Conservation (phyloP, 2,329 filamentous ascomycete species). For the Dichotomopilus funicola region DNA sequence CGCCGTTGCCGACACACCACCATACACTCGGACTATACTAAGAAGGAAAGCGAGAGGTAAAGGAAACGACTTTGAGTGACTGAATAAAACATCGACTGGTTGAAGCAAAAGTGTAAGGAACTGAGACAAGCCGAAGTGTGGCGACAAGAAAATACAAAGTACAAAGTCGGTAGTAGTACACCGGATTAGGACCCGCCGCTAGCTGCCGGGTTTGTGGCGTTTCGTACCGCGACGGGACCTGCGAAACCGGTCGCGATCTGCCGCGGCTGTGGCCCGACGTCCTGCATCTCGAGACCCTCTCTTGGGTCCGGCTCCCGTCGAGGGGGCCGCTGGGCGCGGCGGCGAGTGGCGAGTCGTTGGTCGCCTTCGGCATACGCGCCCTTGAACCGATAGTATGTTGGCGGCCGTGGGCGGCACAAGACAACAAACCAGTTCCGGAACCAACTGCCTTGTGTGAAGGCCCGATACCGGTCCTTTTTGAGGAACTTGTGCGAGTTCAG, state of each 20-base stretch:
- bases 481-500: constrained; percentile 93
- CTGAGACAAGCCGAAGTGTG: too few relatives aligned
- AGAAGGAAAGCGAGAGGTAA: background rate
- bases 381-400: constrained; percentile 88
- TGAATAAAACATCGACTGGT: too few relatives aligned
- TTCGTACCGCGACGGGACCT: constrained; percentile 43
- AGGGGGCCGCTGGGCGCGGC: constrained; percentile 36
- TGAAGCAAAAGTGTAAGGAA: too few relatives aligned
- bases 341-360: constrained; percentile 62
- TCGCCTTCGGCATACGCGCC: constrained; percentile 69
- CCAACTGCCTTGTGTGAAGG: constrained; percentile 73
- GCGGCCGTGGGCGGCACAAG: constrained; percentile 73
- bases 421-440: constrained; percentile 76
- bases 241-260: constrained; percentile 40
- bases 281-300: constrained; percentile 66
- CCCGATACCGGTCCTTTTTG: constrained; percentile 83
- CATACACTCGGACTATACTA: background rate
- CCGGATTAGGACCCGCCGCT: background rate
- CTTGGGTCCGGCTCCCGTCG: constrained; percentile 37
- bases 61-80: too few relatives aligned
- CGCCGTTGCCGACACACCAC: constrained; percentile 7
- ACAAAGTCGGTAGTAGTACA: background rate
- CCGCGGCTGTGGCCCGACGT: constrained; percentile 41
- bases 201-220: background rate
- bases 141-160: background rate